Base-by-base conservation (phyloP, 805 yeast genomes). In the Kuraishia capsulata region DNA sequence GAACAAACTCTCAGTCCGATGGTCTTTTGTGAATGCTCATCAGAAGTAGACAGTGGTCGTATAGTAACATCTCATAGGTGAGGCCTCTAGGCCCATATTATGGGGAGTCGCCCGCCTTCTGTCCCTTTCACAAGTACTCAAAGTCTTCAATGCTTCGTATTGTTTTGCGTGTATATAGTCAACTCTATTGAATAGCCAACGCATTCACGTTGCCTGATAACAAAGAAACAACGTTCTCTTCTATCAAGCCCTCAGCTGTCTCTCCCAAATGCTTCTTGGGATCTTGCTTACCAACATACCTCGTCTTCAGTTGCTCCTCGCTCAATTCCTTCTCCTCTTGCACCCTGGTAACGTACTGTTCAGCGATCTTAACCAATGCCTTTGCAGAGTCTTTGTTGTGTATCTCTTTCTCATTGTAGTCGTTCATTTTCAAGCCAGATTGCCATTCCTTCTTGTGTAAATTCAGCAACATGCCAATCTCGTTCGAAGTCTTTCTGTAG, bases 261-360 rank as follows among this genome's bases (percentile, higher is more conserved):
- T 86, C 96, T 35, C 81, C 73, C 51, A 92, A 69, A 66, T 92
- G 99, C 67, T 90, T 92, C 77, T 94, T 92, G 31, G 99, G 99
- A 61, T 92, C 98, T 63, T 90, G 97, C 58, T 87, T 89, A 51
- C 99, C 99, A 28, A 92, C 97, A 54, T 90, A 94, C 57, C 98
- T 79, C 5, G 96, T 90, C 61, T 86, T 87, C 49, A 90, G 73
- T 60, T 89, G 92, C 30, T 86, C 96, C 52, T 84, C 94, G 34
- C 78, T 67, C 48, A 92, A 67, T 46, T 85, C 95, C 57, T 82
- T 83, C 59, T 92, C 98, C 61, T 94, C 97, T 49, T 81, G 74
- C 37, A 94, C 89, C 56, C 97, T 76, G 56, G 81, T 81, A 28
- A 90, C 86, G 60, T 92, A 92, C 48, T 79, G 83, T 49, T 80